A percentile compares a stretch with the other conserved stretches of the same genome.
Evolutionary conservation across 257 asterid species (phyloP).

Genomic region (Henckelia pumila): DNA sequence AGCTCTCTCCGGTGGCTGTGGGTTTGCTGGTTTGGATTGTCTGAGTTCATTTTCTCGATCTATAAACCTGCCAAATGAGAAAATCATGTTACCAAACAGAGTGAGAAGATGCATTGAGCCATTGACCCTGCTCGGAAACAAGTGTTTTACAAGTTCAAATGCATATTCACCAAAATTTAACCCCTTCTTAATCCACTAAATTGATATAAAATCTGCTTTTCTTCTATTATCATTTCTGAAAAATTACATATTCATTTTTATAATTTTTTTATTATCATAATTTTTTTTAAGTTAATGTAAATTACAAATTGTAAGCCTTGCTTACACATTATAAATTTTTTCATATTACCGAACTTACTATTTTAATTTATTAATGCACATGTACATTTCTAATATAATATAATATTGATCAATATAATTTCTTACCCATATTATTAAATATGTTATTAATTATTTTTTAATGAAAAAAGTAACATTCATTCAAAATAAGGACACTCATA

Average conservation of each 20-base stretch:
- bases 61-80: constrained; percentile 57
- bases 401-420: too few relatives aligned
- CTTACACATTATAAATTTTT: too few relatives aligned
- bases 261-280: too few relatives aligned
- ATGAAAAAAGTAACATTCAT: neutral
- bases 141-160: neutral
- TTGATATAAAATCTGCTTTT: neutral
- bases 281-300: too few relatives aligned
- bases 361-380: too few relatives aligned
- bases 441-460: neutral
- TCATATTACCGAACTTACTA: neutral
- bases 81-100: constrained; percentile 1
- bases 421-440: too few relatives aligned
- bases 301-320: too few relatives aligned
- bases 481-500: neutral
- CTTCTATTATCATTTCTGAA: too few relatives aligned
- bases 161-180: neutral
- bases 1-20: constrained; percentile 67
- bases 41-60: constrained; percentile 93
- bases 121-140: neutral
- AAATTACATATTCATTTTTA: too few relatives aligned
- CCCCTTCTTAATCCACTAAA: neutral
- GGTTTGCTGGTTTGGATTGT: constrained; percentile 79
- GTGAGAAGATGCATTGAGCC: neutral
- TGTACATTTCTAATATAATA: too few relatives aligned